phyloP scores from a whole-genome alignment of 2,329 filamentous ascomycete species.

The Hypoxylon sp. region DNA sequence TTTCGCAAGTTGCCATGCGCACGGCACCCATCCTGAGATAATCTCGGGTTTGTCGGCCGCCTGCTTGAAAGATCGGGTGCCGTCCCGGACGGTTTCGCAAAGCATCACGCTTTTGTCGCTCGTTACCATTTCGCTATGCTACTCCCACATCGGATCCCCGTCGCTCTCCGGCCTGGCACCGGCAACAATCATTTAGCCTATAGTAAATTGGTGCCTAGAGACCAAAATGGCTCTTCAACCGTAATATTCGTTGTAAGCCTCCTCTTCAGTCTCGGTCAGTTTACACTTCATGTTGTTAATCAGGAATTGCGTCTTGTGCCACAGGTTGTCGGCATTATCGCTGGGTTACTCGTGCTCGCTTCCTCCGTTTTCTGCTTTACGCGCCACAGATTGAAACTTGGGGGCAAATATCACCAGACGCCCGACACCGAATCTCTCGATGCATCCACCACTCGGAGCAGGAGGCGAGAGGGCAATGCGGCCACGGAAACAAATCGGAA shows the following conservation, averaged over 20 bases:
- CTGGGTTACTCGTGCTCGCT: slow-evolving; percentile 38
- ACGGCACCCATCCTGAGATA: slow-evolving; percentile 33
- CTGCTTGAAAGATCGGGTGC: slow-evolving; percentile 29
- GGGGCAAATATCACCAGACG: slow-evolving; percentile 52
- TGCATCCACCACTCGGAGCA: slow-evolving; percentile 13
- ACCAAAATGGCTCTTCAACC: slow-evolving; percentile 19
- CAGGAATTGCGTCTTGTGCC: background rate
- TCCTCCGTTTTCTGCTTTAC: slow-evolving; percentile 35
- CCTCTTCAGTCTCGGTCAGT: background rate
- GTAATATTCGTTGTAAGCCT: slow-evolving; percentile 40
- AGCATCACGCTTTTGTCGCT: slow-evolving; percentile 41
- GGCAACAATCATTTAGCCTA: slow-evolving; percentile 3
- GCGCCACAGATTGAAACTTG: slow-evolving; percentile 16
- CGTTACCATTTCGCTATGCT: slow-evolving; percentile 44
- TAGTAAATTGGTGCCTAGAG: slow-evolving; percentile 23
- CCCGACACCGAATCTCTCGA: slow-evolving; percentile 37
- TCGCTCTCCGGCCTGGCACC: slow-evolving; percentile 36
- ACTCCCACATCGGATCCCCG: slow-evolving; percentile 46
- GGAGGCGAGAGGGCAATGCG: slow-evolving; percentile 31
- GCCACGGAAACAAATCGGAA: slow-evolving; percentile 46
- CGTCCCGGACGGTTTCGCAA: slow-evolving; percentile 23
- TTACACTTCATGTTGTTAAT: slow-evolving; percentile 11
- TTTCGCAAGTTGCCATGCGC: slow-evolving; percentile 32
- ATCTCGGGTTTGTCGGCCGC: slow-evolving; percentile 34
- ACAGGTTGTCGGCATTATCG: slow-evolving; percentile 44